Conservation (phyloP, 805 yeast species). For the Kluyveromyces nonfermentans region DNA sequence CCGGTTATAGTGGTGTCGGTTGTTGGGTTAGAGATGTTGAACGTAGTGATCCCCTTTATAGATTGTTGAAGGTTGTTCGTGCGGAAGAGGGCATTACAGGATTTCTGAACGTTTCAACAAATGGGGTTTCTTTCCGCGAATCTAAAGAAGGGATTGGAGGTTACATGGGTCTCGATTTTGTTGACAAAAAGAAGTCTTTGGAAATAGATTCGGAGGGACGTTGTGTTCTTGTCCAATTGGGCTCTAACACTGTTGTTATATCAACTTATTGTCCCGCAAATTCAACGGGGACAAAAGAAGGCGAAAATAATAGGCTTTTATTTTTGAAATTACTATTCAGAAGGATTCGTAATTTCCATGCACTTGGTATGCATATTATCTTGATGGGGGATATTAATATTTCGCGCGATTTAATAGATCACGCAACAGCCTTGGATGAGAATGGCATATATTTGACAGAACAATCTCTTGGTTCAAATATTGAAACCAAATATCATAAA, state of each 20-base stretch:
- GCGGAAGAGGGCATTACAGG: slow-evolving; percentile 96
- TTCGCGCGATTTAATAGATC: slow-evolving; percentile 69
- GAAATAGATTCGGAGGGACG: slow-evolving; percentile 79
- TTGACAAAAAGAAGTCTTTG: slow-evolving; percentile 31
- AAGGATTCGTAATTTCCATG: slow-evolving; percentile 49
- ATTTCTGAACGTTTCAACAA: slow-evolving; percentile 21
- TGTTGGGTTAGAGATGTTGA: slow-evolving; percentile 55
- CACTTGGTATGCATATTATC: slow-evolving; percentile 56
- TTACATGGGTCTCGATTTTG: slow-evolving; percentile 34
- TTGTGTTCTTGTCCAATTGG: slow-evolving; percentile 63
- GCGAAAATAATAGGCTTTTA: slow-evolving; percentile 44
- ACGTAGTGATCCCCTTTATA: slow-evolving; percentile 33
- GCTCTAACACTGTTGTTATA: slow-evolving; percentile 50
- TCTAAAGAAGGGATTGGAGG: slow-evolving; percentile 52
- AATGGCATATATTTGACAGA: slow-evolving; percentile 24
- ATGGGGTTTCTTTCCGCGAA: slow-evolving; percentile 16
- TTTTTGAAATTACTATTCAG: slow-evolving; percentile 53
- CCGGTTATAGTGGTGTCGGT: slow-evolving; percentile 91
- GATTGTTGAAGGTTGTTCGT: slow-evolving; percentile 43
- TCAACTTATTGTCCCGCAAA: slow-evolving; percentile 88
- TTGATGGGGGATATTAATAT: slow-evolving; percentile 88
- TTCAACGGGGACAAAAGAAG: slow-evolving; percentile 61
- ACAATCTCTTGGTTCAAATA: slow-evolving; percentile 30
- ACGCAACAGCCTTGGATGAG: slow-evolving; percentile 52
- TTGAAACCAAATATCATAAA: slow-evolving; percentile 21